Evolutionary conservation across 202 grass and related monocot species (phyloP), one percentile per base, ranked within the genome.

Genomic region (Brachypodium distachyon): DNA sequence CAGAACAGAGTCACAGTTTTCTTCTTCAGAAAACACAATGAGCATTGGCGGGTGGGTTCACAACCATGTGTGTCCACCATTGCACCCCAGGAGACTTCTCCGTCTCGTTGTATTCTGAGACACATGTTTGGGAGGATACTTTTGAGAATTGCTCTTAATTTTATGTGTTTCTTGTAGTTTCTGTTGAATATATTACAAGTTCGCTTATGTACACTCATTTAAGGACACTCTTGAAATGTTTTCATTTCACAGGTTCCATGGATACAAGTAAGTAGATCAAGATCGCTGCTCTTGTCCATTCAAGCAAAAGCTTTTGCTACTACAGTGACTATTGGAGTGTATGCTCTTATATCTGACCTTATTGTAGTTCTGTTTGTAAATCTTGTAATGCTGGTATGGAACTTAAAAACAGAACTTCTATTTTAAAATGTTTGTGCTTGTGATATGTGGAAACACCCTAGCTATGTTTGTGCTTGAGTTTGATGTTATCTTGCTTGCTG

Each of bases 201-300:
- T 66, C 47, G 5, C 12, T 14, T 71, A 55, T 64, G 17, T 19
- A 34, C 31, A 53, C 13, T 59, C 11, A 41, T 61, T 53, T 51
- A 23, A 54, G 75, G 34, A 25, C 12, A 19, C 18, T 43, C 19
- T 54, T 50, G 14, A 49, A 39, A 48, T 68, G 16, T 73, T 66
- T 43, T 57, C 8, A 16, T 82, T 83, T 66, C 75, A 79, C 51
- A 90, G 91, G 91, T 93, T 54, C 91, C 91, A 80, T 93, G 91
- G 91, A 93, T 93, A 67, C 91, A 93, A 90, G 87, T 93, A 79
- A 93, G 91, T 82, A 90, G 69, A 85, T 93, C 87, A 49, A 90
- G 91, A 88, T 85, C 84, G 7, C 50, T 93, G 62, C 87, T 93
- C 32, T 72, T 93, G 72, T 80, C 74, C 40, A 70, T 90, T 61